Evolutionary conservation across 2,329 filamentous ascomycete genomes (phyloP).

Genomic region (Ascocoryne sarcoides): DNA sequence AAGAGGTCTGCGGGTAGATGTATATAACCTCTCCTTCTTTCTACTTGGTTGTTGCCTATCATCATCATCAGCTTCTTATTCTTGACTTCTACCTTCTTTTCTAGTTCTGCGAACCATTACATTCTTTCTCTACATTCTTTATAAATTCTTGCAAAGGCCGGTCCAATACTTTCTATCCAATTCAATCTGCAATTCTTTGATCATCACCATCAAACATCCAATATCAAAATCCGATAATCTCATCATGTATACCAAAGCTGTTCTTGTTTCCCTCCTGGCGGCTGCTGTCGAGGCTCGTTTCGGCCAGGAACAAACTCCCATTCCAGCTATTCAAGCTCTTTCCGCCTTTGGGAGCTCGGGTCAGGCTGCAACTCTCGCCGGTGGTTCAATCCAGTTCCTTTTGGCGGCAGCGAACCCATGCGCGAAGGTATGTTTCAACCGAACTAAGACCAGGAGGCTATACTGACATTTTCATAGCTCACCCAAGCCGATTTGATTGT

Average conservation of each 20-base stretch:
- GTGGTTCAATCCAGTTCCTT: conserved; percentile 51
- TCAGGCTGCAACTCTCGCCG: conserved; percentile 54
- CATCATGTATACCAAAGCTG: conserved; percentile 22
- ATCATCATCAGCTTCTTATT: background rate
- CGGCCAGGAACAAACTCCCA: conserved; percentile 52
- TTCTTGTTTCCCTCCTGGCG: conserved; percentile 19
- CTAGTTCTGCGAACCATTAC: conserved; percentile 27
- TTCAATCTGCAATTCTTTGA: conserved; percentile 8
- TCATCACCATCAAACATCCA: conserved; percentile 1
- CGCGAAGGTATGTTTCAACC: conserved; percentile 34
- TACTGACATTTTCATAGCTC: conserved; percentile 40
- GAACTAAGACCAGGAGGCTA: no score
- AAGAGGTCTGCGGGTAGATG: background rate
- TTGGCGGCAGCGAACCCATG: conserved; percentile 59
- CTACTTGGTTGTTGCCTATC: background rate
- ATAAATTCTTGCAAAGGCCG: conserved; percentile 17
- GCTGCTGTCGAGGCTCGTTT: conserved; percentile 35
- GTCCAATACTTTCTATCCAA: conserved; percentile 17
- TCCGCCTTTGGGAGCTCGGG: conserved; percentile 47
- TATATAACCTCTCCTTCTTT: background rate
- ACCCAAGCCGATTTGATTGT: conserved; percentile 56
- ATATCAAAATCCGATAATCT: conserved; percentile 1
- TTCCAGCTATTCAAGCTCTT: conserved; percentile 44
- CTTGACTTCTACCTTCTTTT: conserved; percentile 1
- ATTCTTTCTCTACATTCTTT: conserved; percentile 17